phyloP scores from a whole-genome alignment of 2,329 filamentous ascomycete species.

The Karstenula rhodostoma region DNA sequence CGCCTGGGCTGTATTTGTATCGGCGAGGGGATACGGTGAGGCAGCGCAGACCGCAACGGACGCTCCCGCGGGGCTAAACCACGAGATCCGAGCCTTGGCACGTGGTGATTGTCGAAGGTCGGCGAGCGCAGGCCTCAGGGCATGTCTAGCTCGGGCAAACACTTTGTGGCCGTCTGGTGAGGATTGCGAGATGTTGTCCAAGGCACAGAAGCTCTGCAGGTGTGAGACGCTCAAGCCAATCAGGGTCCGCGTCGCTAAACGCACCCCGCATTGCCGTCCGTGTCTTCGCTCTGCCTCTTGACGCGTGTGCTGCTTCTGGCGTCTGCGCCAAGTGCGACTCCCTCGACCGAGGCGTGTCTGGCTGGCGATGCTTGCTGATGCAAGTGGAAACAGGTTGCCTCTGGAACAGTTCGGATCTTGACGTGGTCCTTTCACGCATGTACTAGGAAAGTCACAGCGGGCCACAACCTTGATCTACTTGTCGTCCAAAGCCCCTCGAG shows the following conservation, averaged over 20 bases:
- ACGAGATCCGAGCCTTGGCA: slow-evolving; percentile 8
- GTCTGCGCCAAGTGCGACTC: neutral
- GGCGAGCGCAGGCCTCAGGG: slow-evolving; percentile 85
- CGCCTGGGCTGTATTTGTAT: slow-evolving; percentile 4
- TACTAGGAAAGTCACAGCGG: too few relatives aligned
- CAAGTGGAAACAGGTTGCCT: neutral
- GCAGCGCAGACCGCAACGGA: slow-evolving; percentile 12
- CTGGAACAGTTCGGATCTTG: too few relatives aligned
- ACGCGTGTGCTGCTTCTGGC: neutral
- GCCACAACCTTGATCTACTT: too few relatives aligned
- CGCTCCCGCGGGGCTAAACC: slow-evolving; percentile 10
- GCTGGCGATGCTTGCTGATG: too few relatives aligned
- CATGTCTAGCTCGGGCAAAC: slow-evolving; percentile 8
- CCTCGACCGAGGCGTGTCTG: neutral
- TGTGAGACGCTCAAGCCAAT: slow-evolving; percentile 5
- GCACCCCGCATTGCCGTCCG: slow-evolving; percentile 13
- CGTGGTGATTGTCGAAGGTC: slow-evolving; percentile 44
- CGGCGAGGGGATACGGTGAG: slow-evolving; percentile 25
- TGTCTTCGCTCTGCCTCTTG: neutral
- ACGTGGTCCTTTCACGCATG: too few relatives aligned
- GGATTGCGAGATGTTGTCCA: slow-evolving; percentile 4
- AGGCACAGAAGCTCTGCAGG: slow-evolving; percentile 7
- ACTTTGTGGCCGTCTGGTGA: neutral
- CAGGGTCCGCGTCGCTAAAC: slow-evolving; percentile 2
- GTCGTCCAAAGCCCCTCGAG: too few relatives aligned